These are phyloP conservation scores for Pseudonitzschia pungens DNA, from an alignment of 108 stramenopile genomes.

Conservation along the genomic window DNA sequence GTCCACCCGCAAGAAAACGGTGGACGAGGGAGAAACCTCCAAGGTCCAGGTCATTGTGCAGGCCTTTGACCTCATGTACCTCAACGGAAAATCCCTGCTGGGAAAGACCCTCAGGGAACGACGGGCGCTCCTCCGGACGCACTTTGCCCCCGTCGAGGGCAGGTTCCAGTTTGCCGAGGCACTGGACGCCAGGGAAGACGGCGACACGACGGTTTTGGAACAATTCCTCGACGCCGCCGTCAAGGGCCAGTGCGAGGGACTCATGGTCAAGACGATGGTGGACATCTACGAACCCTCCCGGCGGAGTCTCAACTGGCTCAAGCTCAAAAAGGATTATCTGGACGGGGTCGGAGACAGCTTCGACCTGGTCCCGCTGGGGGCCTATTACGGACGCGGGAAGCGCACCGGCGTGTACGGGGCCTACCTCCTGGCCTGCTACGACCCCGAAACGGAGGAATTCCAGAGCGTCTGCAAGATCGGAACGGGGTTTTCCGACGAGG, in stretches of 20 bases:
- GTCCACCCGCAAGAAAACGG: conserved; percentile 83
- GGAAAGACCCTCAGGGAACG: conserved; percentile 78
- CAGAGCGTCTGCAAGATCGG: conserved; percentile 99
- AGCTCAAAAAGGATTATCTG: conserved; percentile 99
- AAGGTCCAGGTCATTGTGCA: conserved; percentile 97
- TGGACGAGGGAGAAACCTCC: conserved; percentile 80
- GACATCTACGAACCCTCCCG: conserved; percentile 92
- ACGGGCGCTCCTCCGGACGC: conserved; percentile 72
- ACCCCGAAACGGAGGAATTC: conserved; percentile 93
- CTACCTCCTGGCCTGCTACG: conserved; percentile 98
- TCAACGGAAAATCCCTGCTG: conserved; percentile 93
- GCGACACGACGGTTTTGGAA: conserved; percentile 89
- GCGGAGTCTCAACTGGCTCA: conserved; percentile 98
- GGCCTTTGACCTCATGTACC: conserved; percentile 98
- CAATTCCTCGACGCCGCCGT: conserved; percentile 95
- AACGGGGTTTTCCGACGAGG: conserved; percentile 98
- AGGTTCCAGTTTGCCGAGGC: conserved; percentile 90
- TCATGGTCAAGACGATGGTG: conserved; percentile 99
- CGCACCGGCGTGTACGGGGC: conserved; percentile 96
- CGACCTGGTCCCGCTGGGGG: conserved; percentile 98
- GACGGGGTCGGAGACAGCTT: conserved; percentile 97
- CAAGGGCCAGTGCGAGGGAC: conserved; percentile 98
- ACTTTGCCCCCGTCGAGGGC: conserved; percentile 79
- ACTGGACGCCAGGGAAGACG: conserved; percentile 48
- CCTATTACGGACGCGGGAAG: conserved; percentile 95